Evolutionary conservation across 108 stramenopile species (phyloP).

Genomic region (Skeletonema menzelii): DNA sequence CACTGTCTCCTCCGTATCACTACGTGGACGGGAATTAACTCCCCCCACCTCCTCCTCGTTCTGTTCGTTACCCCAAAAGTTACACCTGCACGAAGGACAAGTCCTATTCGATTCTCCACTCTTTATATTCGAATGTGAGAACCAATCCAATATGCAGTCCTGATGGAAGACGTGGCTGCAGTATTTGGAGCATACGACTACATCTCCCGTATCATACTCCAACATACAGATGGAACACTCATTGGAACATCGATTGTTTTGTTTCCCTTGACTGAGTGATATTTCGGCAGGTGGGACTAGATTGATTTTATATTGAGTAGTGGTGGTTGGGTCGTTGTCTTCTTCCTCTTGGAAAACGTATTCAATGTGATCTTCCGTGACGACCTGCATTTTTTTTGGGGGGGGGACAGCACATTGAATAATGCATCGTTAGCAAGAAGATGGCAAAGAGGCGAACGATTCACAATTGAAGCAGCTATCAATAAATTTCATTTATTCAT

Average conservation of each 20-base stretch:
- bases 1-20: neutral
- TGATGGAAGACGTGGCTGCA: conserved; percentile 56
- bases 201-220: conserved; percentile 30
- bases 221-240: conserved; percentile 46
- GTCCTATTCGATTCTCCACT: neutral
- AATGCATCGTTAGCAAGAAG: neutral
- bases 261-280: neutral
- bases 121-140: conserved; percentile 6
- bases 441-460: neutral
- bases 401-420: neutral
- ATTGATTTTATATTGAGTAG: neutral
- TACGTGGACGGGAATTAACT: neutral
- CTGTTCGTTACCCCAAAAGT: neutral
- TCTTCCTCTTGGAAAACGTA: conserved; percentile 6
- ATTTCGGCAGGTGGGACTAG: conserved; percentile 8
- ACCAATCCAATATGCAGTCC: conserved; percentile 51
- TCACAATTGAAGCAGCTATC: neutral
- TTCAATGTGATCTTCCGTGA: conserved; percentile 19
- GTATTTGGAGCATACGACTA: conserved; percentile 28
- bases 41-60: neutral
- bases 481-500: neutral
- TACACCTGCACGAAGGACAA: conserved; percentile 5
- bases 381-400: neutral
- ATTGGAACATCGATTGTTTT: conserved; percentile 8
- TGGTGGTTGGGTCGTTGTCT: neutral